phyloP scores from a whole-genome alignment of 495 filamentous ascomycete genomes.

The Penicillium canescens region DNA sequence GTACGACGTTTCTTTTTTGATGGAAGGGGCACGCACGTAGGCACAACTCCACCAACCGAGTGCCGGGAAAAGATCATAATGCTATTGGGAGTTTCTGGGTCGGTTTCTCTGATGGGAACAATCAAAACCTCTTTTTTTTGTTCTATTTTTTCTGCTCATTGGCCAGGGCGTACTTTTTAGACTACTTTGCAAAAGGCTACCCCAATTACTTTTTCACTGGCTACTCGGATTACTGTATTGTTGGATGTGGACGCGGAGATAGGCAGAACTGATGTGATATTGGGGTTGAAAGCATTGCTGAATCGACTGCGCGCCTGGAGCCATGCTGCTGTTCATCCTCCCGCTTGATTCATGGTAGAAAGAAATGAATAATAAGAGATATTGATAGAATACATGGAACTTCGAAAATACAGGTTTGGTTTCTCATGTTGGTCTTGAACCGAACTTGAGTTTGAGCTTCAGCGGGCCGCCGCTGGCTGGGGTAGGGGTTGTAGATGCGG shows the following conservation, averaged over 20 bases:
- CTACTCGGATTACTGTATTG: not conserved
- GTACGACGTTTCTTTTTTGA: conserved; percentile 22
- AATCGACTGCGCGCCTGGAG: conserved; percentile 14
- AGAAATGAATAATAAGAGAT: conserved; percentile 5
- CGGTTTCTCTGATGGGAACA: conserved; percentile 40
- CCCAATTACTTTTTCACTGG: not conserved
- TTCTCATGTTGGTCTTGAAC: conserved; percentile 35
- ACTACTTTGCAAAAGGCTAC: conserved; percentile 1
- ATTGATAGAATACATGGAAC: conserved; percentile 24
- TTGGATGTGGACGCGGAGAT: not conserved
- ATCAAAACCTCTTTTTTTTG: conserved; percentile 36
- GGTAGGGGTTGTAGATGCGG: conserved; percentile 28
- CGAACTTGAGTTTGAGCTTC: conserved; percentile 48
- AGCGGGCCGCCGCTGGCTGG: conserved; percentile 40
- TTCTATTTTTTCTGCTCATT: conserved; percentile 13
- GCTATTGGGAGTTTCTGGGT: conserved; percentile 43
- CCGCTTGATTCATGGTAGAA: not conserved
- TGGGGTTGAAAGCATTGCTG: conserved; percentile 9
- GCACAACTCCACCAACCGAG: conserved; percentile 12
- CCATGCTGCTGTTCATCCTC: conserved; percentile 11
- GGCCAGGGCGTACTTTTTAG: conserved; percentile 2
- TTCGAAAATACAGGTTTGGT: conserved; percentile 4
- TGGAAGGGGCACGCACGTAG: conserved; percentile 17
- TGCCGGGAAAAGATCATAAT: conserved; percentile 28
- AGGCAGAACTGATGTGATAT: conserved; percentile 12